phyloP scores from a whole-genome alignment of 179 eudicot species.

The Drosera spatulata region DNA sequence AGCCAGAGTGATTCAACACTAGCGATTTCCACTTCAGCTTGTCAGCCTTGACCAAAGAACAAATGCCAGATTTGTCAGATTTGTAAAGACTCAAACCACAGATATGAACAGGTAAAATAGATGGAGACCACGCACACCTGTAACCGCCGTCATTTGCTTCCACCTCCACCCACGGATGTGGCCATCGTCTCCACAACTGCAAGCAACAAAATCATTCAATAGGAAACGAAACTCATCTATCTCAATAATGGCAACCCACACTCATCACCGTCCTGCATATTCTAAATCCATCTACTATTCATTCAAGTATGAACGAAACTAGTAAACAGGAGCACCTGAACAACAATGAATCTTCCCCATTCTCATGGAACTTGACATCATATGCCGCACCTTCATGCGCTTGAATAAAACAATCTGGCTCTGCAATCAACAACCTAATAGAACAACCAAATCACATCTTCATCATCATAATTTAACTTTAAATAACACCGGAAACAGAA shows the following conservation, averaged over 20 bases:
- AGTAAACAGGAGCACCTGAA: slow-evolving; percentile 44
- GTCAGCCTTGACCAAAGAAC: neutral
- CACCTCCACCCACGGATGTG: slow-evolving; percentile 89
- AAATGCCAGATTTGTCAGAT: neutral
- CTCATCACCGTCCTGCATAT: neutral
- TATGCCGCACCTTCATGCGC: slow-evolving; percentile 95
- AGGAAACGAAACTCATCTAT: neutral
- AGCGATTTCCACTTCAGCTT: too few species aligned
- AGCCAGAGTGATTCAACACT: too few species aligned
- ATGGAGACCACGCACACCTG: slow-evolving; percentile 31
- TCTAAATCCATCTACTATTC: neutral
- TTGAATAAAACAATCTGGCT: slow-evolving; percentile 49
- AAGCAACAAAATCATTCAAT: slow-evolving; percentile 7
- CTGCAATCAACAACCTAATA: slow-evolving; percentile 32
- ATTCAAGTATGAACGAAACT: neutral
- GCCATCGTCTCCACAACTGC: slow-evolving; percentile 98
- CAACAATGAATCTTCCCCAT: slow-evolving; percentile 47
- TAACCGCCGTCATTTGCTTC: slow-evolving; percentile 43
- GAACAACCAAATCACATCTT: too few species aligned
- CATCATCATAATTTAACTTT: too few species aligned
- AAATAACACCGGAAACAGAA: too few species aligned
- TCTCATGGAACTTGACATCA: slow-evolving; percentile 76
- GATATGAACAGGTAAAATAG: slow-evolving; percentile 3
- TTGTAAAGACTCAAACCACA: neutral
- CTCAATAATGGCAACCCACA: neutral